Base-by-base conservation (phyloP, 2,329 filamentous ascomycete genomes). In the Xylariaceae sp. region DNA sequence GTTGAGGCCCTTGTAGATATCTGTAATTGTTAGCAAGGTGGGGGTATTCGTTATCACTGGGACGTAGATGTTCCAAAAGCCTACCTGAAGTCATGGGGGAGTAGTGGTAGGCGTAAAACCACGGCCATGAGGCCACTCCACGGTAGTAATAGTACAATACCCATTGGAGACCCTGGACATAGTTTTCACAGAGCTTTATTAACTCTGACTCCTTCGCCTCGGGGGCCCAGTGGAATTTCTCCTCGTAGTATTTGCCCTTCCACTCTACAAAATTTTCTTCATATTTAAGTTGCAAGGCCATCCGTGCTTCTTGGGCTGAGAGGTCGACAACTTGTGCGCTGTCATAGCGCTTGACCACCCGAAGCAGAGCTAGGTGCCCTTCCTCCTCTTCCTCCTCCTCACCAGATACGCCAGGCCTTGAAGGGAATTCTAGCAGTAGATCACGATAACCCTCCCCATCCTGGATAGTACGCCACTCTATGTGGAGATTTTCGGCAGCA, bases 101-200 rank as follows among this genome's bases (percentile, higher is more conserved):
- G 73, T 99, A 99, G 74, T 99, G 95, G 72, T 96, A 99, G 56
- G 81, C 81, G 73, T 97, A 99, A 75, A 90, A 99, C 94, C 94
- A 99, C 11, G 94, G 92, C 94, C 94, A 99, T 10, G 93, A 97
- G 13, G 91, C 94, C 55, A 99, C 94, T 58, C 94, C 94, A 48
- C 88, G 87, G 75, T 99, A 99, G 74, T 99, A 99, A 77, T 99
- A 99, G 73, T 88, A 97, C 43, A 99, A 78, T 36, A 99, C 94
- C 95, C 94, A 99, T 71, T 99, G 94, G 56, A 99, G 77, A 57
- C 94, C 94, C 74, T 99, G 91, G 6, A 99, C 92, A 66, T 99
- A 99, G 73, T 97, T 99, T 73, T 97, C 92, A 21, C 91, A 88
- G 56, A 99, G 79, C 60, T 88, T 87, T 48, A 80, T 86, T 68